Evolutionary conservation across 1,284 basidiomycete species (phyloP), one percentile per base, ranked within the genome.

Genomic region (Trametes pubescens): DNA sequence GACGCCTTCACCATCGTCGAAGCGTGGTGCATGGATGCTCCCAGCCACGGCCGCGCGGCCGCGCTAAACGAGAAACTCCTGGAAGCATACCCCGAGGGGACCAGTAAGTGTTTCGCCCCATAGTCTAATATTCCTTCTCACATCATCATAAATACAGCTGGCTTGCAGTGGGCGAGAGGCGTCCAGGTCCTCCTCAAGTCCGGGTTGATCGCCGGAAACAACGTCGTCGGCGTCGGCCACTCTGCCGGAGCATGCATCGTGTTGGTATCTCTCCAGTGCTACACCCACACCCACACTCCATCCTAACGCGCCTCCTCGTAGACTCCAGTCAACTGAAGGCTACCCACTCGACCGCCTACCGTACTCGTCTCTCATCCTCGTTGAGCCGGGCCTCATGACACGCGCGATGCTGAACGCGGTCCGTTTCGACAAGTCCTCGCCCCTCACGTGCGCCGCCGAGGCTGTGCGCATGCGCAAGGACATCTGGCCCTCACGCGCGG

Each of bases 401-500:
- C 53, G 18, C 4, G 47, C 37, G 21, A 40, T 43, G 5, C 44
- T 51, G 11, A 2, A 7, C 16, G 18, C 21, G 4, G 53, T 53
- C 26, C 22, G n/a, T 11, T 34, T 22, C 34, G 35, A 49, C 22
- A 43, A 22, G 26, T 40, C 26, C 16, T 16, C 44, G 2, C 38
- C 51, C 16, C 32, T 29, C 44, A 47, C 24, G 44, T 26, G 38
- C 24, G 58, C 48, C 24, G 38, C 48, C 37, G 58, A n/a, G 14
- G n/a, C 47, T 16, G 55, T 29, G 29, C 22, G 35, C 21, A 59
- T 55, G 24, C 47, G 66, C 16, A 61, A 52, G 60, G 66, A 67
- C 44, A 46, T 59, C 22, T 67, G 66, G 66, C 59, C 66, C 16
- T 59, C 59, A 2, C 58, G 51, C 56, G 55, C 38, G n/a, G 59